phyloP scores from a whole-genome alignment of 2,329 filamentous ascomycete species.

The Aaosphaeria pasadenensis region DNA sequence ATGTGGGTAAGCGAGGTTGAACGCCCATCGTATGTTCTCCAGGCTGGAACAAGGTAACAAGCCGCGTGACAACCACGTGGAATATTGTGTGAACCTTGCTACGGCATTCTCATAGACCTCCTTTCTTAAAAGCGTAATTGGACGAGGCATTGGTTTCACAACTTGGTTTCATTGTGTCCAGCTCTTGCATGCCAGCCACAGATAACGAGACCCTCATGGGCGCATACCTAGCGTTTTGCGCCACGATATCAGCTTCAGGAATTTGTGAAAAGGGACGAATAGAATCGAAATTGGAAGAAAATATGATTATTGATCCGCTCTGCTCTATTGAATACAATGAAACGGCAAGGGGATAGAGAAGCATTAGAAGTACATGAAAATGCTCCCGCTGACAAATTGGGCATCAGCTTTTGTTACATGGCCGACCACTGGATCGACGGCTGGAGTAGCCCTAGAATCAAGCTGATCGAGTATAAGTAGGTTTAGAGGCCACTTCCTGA shows the following conservation, averaged over 20 bases:
- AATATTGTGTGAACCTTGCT: neutral
- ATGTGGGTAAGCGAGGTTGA: no score
- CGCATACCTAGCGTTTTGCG: no score
- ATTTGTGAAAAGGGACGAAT: no score
- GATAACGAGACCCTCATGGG: no score
- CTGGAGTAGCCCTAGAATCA: neutral
- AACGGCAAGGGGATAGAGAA: slow-evolving; percentile 8
- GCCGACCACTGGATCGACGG: slow-evolving; percentile 3
- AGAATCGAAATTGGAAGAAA: neutral
- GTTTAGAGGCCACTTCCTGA: neutral
- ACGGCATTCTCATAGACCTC: no score
- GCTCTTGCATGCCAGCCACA: no score
- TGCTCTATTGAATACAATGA: slow-evolving; percentile 8
- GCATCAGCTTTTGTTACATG: slow-evolving; percentile 25
- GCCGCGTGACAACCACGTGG: neutral
- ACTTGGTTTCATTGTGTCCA: no score
- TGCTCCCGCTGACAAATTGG: slow-evolving; percentile 12
- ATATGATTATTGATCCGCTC: slow-evolving; percentile 11
- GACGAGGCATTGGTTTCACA: no score
- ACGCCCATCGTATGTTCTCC: neutral
- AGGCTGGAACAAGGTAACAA: neutral
- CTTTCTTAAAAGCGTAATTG: no score
- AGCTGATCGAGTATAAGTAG: neutral
- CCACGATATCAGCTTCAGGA: no score
- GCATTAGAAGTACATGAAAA: slow-evolving; percentile 24